A percentile compares a stretch with the other conserved stretches of the same genome.
These are phyloP conservation scores for Sutorius eximius DNA, from an alignment of 1,284 basidiomycete species.

Conservation along the genomic window DNA sequence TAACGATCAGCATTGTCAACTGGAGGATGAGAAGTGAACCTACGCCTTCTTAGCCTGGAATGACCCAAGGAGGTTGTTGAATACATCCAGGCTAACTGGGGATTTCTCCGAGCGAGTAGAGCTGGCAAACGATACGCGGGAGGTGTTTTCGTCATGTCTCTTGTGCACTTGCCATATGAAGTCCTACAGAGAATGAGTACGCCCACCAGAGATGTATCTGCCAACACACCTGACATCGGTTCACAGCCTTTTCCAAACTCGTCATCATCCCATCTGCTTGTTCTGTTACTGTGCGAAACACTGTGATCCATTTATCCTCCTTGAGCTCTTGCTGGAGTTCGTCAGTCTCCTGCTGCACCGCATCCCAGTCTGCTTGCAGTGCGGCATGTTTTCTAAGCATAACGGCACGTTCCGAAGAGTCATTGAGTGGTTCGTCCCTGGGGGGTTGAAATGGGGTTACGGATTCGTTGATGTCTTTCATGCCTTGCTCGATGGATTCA, in stretches of 20 bases:
- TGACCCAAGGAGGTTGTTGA: slow-evolving; percentile 63
- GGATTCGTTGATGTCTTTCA: slow-evolving; percentile 64
- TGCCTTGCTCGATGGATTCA: slow-evolving; percentile 68
- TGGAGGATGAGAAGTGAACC: slow-evolving; percentile 20
- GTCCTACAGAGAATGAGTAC: slow-evolving; percentile 48
- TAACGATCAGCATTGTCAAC: slow-evolving; percentile 12
- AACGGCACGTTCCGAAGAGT: slow-evolving; percentile 48
- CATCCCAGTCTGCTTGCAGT: slow-evolving; percentile 74
- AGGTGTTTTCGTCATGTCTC: slow-evolving; percentile 49
- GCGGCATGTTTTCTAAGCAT: slow-evolving; percentile 71
- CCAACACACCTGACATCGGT: slow-evolving; percentile 72
- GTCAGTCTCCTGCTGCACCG: slow-evolving; percentile 78
- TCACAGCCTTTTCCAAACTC: slow-evolving; percentile 87
- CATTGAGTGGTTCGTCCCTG: slow-evolving; percentile 43
- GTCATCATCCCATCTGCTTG: slow-evolving; percentile 98
- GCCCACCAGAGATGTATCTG: background rate
- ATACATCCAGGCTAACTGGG: slow-evolving; percentile 58
- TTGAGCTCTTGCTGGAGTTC: slow-evolving; percentile 86
- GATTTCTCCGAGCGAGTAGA: slow-evolving; percentile 54
- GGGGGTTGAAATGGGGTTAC: slow-evolving; percentile 57
- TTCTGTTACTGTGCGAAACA: slow-evolving; percentile 89
- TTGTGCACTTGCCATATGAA: slow-evolving; percentile 79
- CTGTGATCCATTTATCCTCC: slow-evolving; percentile 93
- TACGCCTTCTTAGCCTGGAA: slow-evolving; percentile 86
- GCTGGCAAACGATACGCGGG: slow-evolving; percentile 45